Evolutionary conservation across 371 early-diverging fungal species (phyloP), one percentile per base, ranked within the genome.

Genomic region (Apophysomyces ossiformis): DNA sequence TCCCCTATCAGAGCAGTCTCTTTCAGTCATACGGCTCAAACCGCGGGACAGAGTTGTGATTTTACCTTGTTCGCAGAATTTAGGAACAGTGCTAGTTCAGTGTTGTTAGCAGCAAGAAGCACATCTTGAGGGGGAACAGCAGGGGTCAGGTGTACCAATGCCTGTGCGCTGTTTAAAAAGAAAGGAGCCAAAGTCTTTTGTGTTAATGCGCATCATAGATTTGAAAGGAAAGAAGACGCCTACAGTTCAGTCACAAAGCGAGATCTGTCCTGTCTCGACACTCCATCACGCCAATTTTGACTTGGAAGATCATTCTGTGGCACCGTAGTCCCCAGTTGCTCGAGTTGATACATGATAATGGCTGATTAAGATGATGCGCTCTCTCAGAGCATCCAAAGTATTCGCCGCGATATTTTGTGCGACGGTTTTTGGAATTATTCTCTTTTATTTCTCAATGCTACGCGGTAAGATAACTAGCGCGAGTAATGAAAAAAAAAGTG

Each of bases 1-100:
- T 13, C 1, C 13, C 16, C 46, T 45, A 45, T 18, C 46, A 45
- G 46, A 45, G 16, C 32, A 45, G 46, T 18, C 13, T 45, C 16
- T 43, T 45, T 45, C 46, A 45, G 16, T 45, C 46, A 45, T 45
- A 18, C 46, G 3, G 46, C 46, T 13, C 46, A 3, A n/a, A 13
- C 46, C 13, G 46, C 46, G 16, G 46, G 46, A 45, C 5, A 18
- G 13, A 18, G 15, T 4, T 45, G n/a, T 16, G 16, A 37, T 64
- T 57, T 68, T 73, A 82, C 82, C 74, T 82, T 82, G 70, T 65
- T 74, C 26, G 70, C 69, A 56, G 79, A 76, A 36, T 66, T 61
- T 37, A 70, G 65, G 63, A 72, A 77, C 46, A 82, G 69, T 26
- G 67, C 65, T 18, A 62, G 54, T 69, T 82, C 82, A 76, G 77